Percentiles rank a stretch among this genome's conserved stretches.
These are phyloP conservation scores for Mycosarcoma mackinlayi DNA, from an alignment of 1,284 basidiomycete genomes.

Conservation along the genomic window DNA sequence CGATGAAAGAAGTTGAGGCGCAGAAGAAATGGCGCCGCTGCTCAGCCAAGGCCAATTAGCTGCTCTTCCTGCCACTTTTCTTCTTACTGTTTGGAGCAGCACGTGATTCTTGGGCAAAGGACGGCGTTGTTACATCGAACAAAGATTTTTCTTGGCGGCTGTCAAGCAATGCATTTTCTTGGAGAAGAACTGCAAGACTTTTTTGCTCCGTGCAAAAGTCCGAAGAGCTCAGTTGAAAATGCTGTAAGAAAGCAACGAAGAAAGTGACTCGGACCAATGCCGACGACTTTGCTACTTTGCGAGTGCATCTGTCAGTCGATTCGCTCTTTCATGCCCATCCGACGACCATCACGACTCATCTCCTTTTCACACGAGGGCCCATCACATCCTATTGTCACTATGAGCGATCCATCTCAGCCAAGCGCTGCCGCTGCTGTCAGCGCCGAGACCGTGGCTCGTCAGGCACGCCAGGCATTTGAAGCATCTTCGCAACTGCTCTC, in stretches of 20 bases:
- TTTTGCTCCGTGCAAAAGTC: constrained; percentile 7
- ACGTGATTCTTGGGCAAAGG: constrained; percentile 21
- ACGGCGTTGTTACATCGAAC: no score
- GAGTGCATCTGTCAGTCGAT: no score
- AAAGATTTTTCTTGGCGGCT: not conserved
- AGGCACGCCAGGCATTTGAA: constrained; percentile 51
- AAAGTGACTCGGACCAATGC: constrained; percentile 7
- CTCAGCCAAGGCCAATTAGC: no score
- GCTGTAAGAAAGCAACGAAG: not conserved
- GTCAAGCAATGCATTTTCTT: not conserved
- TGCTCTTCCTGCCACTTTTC: not conserved
- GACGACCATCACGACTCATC: constrained; percentile 1
- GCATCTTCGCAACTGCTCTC: constrained; percentile 28
- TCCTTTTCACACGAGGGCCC: not conserved
- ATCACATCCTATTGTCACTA: no score
- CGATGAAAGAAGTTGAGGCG: not conserved
- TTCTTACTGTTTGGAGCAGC: not conserved
- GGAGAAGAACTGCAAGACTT: not conserved
- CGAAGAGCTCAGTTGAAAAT: not conserved
- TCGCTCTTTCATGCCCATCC: not conserved
- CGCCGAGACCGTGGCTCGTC: constrained; percentile 37
- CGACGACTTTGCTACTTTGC: no score
- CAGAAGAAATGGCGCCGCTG: no score
- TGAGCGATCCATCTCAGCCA: no score
- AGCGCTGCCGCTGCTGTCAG: not conserved